These are phyloP conservation scores for Coemansia aciculifera DNA, from an alignment of 192 early-diverging fungal genomes.

Conservation along the genomic window DNA sequence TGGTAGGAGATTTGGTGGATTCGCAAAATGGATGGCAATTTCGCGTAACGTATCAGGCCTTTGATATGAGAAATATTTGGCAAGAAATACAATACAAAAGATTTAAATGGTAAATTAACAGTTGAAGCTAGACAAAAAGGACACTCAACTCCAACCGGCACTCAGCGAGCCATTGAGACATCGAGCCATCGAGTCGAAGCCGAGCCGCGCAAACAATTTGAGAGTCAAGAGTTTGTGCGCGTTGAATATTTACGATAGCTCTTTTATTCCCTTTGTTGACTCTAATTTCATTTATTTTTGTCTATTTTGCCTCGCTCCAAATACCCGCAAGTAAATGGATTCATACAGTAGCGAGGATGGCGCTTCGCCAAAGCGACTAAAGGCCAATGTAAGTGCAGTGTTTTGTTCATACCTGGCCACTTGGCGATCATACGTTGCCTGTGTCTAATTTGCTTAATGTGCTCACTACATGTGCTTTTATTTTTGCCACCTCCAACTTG, in stretches of 20 bases:
- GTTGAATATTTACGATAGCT: neutral
- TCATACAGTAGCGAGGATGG: neutral
- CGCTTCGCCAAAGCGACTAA: slow-evolving; percentile 32
- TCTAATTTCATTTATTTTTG: neutral
- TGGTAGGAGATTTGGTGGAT: neutral
- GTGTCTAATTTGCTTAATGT: neutral
- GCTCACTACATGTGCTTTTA: neutral
- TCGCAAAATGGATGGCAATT: neutral
- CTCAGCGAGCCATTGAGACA: neutral
- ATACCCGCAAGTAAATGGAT: neutral
- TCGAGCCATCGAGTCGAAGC: neutral
- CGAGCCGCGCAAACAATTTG: neutral
- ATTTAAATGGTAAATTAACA: neutral
- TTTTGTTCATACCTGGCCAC: neutral
- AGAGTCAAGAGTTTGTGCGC: neutral
- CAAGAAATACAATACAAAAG: neutral
- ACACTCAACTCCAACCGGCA: neutral
- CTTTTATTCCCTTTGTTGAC: neutral
- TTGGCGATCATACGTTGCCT: neutral
- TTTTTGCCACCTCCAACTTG: neutral
- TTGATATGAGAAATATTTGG: neutral
- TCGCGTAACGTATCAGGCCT: neutral
- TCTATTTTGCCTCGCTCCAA: neutral
- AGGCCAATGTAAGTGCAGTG: slow-evolving; percentile 22
- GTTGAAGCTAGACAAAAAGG: neutral